phyloP scores from a whole-genome alignment of 192 early-diverging fungal species.

The Ambispora gerdemannii region DNA sequence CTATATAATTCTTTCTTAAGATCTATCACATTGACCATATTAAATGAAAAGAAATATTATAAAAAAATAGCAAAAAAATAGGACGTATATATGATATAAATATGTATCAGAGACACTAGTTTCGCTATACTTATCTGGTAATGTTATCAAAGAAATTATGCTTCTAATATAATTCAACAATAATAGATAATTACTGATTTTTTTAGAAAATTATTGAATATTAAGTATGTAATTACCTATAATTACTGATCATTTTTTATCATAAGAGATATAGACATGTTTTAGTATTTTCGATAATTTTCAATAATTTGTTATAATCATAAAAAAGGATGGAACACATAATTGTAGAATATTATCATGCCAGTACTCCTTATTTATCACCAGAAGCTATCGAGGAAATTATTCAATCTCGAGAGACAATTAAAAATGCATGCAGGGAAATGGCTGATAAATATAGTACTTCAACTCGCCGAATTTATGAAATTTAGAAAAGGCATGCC shows the following conservation, averaged over 20 bases:
- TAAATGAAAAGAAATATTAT: constrained; percentile 11
- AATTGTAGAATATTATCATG: constrained; percentile 18
- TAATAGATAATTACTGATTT: neutral
- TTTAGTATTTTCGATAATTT: constrained; percentile 14
- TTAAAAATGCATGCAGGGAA: constrained; percentile 22
- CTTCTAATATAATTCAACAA: constrained; percentile 5
- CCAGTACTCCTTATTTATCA: constrained; percentile 23
- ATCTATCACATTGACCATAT: neutral
- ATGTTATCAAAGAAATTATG: no score
- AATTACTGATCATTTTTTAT: constrained; percentile 14
- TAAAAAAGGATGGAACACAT: constrained; percentile 17
- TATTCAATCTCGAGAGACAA: constrained; percentile 3
- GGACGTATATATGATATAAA: no score
- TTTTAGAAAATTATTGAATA: neutral
- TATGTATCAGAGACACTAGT: constrained; percentile 8
- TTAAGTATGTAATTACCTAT: constrained; percentile 11
- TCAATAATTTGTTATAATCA: constrained; percentile 9
- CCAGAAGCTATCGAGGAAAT: constrained; percentile 19
- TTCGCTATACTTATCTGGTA: no score
- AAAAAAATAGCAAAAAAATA: no score
- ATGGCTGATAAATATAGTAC: constrained; percentile 27
- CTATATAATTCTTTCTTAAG: constrained; percentile 14
- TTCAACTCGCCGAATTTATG: constrained; percentile 27
- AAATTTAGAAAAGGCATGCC: constrained; percentile 7
- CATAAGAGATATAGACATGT: neutral